phyloP scores from a whole-genome alignment of 148 eudicot genomes.

The Chenopodium album region DNA sequence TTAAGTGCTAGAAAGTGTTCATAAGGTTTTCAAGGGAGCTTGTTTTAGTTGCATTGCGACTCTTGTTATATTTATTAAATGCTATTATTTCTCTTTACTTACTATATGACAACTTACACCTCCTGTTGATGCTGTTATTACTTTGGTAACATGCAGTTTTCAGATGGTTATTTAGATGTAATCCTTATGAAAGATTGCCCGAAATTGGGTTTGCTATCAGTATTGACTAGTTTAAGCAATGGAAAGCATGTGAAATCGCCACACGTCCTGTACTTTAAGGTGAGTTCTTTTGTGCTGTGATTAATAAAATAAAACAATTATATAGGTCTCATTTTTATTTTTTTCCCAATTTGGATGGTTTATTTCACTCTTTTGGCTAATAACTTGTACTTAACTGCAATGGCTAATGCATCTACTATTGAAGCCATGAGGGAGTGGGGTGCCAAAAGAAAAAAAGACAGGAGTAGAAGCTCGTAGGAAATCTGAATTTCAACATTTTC shows the following conservation, averaged over 20 bases:
- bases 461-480: neutral
- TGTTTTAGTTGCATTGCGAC: neutral
- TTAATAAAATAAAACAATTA: neutral
- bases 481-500: neutral
- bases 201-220: slow-evolving; percentile 54
- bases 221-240: slow-evolving; percentile 55
- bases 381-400: neutral
- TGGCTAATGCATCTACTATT: neutral
- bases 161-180: slow-evolving; percentile 91
- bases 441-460: neutral
- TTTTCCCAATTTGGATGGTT: no score
- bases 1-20: neutral
- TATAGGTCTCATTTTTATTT: no score
- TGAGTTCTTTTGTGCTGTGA: slow-evolving; percentile 25
- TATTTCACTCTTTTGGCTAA: no score
- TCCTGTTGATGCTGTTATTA: neutral
- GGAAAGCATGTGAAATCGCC: slow-evolving; percentile 90
- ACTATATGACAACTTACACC: neutral
- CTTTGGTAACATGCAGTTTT: slow-evolving; percentile 58
- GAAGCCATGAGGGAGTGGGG: neutral
- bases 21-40: no score
- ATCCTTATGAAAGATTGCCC: slow-evolving; percentile 62
- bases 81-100: neutral
- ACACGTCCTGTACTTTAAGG: slow-evolving; percentile 71
- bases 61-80: neutral